Percentiles rank a stretch among this genome's conserved stretches.
These are phyloP conservation scores for Dendrostoma leiphaemia DNA, from an alignment of 2,329 filamentous ascomycete species.

Conservation along the genomic window DNA sequence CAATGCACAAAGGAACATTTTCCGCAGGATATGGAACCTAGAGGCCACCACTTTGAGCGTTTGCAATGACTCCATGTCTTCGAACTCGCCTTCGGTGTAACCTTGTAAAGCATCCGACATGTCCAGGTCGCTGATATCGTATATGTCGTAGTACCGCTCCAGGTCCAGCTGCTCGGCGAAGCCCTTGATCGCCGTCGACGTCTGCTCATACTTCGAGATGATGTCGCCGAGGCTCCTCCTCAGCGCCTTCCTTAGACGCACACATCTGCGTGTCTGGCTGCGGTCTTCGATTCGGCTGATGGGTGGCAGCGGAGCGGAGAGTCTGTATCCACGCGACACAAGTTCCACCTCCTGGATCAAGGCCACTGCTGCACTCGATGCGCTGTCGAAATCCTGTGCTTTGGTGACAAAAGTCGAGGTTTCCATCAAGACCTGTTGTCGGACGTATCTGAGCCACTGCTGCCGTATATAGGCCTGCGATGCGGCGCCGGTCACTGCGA, in stretches of 20 bases:
- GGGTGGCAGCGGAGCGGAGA: constrained; percentile 82
- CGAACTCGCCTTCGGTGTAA: constrained; percentile 64
- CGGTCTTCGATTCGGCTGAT: constrained; percentile 87
- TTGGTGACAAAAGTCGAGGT: constrained; percentile 68
- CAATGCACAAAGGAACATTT: constrained; percentile 84
- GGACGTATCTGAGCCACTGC: constrained; percentile 77
- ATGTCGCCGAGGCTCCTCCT: constrained; percentile 67
- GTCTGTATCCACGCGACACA: constrained; percentile 72
- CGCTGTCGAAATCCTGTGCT: constrained; percentile 78
- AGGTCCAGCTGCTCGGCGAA: constrained; percentile 79
- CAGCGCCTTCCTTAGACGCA: constrained; percentile 74
- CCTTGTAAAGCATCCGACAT: constrained; percentile 67
- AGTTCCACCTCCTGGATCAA: constrained; percentile 95
- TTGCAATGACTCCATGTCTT: constrained; percentile 75
- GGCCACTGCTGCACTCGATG: constrained; percentile 71
- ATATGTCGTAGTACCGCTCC: constrained; percentile 90
- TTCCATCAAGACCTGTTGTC: constrained; percentile 70
- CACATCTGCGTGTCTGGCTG: constrained; percentile 74
- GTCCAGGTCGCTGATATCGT: constrained; percentile 74
- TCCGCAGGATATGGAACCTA: constrained; percentile 75
- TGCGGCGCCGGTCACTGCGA: constrained; percentile 54
- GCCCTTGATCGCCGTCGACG: constrained; percentile 65
- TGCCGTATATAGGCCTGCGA: constrained; percentile 73
- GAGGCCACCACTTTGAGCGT: constrained; percentile 79
- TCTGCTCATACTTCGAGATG: constrained; percentile 70